Percentiles rank a stretch among this genome's conserved stretches.
phyloP scores from a whole-genome alignment of 306 rosid genomes.

The Coriaria nepalensis region DNA sequence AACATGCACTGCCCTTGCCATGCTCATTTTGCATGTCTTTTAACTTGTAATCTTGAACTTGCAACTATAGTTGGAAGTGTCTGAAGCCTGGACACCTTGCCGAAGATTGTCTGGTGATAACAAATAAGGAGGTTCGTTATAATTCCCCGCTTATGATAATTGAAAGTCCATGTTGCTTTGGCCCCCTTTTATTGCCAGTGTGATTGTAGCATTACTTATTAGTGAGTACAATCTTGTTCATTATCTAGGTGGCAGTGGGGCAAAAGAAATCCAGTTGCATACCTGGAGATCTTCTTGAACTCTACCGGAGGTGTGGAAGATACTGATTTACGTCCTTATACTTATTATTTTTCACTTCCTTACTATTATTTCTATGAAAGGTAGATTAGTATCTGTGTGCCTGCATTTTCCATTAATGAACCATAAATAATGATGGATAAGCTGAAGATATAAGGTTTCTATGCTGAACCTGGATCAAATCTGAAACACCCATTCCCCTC shows the following conservation, averaged over 20 bases:
- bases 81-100: constrained; percentile 81
- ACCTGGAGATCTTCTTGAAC: constrained; percentile 50
- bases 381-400: neutral
- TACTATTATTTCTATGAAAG: neutral
- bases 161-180: constrained; percentile 2
- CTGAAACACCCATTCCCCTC: too few species aligned
- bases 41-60: constrained; percentile 15
- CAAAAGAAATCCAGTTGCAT: constrained; percentile 28
- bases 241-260: constrained; percentile 31
- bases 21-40: constrained; percentile 15
- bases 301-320: constrained; percentile 48
- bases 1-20: too few species aligned
- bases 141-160: constrained; percentile 5
- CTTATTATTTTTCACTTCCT: neutral
- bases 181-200: too few species aligned
- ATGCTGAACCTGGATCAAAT: too few species aligned
- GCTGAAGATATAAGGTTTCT: too few species aligned
- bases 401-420: too few species aligned
- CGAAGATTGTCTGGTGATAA: constrained; percentile 59
- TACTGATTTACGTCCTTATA: neutral
- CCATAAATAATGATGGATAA: too few species aligned
- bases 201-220: too few species aligned
- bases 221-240: too few species aligned
- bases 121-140: constrained; percentile 30
- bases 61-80: constrained; percentile 68